phyloP scores from a whole-genome alignment of 768 basidiomycete genomes.

The Tricholoma furcatifolium region DNA sequence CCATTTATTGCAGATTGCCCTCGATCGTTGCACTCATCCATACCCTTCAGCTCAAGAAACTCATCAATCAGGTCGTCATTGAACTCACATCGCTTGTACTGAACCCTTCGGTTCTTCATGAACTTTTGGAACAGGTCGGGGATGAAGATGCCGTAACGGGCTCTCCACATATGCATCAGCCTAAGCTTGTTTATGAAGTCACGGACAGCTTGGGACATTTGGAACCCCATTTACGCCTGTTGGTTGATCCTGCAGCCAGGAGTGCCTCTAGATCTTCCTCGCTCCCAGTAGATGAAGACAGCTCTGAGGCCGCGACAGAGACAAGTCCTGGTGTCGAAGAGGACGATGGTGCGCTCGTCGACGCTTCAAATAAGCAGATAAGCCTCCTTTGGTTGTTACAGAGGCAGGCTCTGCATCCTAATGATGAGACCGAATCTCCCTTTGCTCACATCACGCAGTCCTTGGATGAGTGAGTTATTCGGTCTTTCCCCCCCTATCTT shows the following conservation, averaged over 20 bases:
- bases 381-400: conserved; percentile 25
- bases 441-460: conserved; percentile 6
- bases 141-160: conserved; percentile 21
- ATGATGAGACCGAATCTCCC: neutral
- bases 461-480: conserved; percentile 5
- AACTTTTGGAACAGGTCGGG: conserved; percentile 30
- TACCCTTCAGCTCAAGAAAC: conserved; percentile 72
- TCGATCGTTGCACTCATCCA: neutral
- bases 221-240: conserved; percentile 59
- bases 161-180: conserved; percentile 4
- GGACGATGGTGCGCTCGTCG: neutral
- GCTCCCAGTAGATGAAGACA: conserved; percentile 8
- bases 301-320: conserved; percentile 3
- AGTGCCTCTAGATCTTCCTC: conserved; percentile 6
- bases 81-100: conserved; percentile 77
- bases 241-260: conserved; percentile 27
- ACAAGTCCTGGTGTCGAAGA: conserved; percentile 12
- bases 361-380: conserved; percentile 4
- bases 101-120: conserved; percentile 45
- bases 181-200: conserved; percentile 57
- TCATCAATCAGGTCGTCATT: conserved; percentile 78
- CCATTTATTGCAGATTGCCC: neutral
- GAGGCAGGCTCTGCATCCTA: conserved; percentile 4
- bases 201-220: conserved; percentile 42
- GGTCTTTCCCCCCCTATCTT: neutral